Conservation (phyloP, 1,284 basidiomycete genomes). For the Rhodotorula sp. region DNA sequence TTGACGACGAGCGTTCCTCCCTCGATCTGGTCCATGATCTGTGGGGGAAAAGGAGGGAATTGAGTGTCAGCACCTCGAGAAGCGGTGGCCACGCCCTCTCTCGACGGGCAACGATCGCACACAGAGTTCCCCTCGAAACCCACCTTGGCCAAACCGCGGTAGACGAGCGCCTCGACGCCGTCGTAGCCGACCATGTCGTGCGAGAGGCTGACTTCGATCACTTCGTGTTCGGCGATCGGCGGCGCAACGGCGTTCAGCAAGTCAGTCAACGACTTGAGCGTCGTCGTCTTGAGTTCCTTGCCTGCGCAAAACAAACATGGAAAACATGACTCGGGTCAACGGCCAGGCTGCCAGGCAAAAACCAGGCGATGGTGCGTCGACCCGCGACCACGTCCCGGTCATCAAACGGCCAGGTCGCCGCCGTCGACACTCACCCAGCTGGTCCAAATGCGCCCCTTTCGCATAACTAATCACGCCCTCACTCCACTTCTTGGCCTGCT, state of each 20-base stretch:
- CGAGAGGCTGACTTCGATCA: slow-evolving; percentile 90
- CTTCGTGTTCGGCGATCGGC: slow-evolving; percentile 96
- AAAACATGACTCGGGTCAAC: too few species aligned
- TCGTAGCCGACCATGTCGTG: slow-evolving; percentile 97
- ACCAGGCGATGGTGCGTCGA: slow-evolving; percentile 4
- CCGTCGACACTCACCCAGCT: slow-evolving; percentile 60
- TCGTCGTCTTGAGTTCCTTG: slow-evolving; percentile 79
- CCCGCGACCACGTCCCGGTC: neutral
- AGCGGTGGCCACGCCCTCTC: too few species aligned
- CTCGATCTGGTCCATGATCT: slow-evolving; percentile 92
- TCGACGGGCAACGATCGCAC: too few species aligned
- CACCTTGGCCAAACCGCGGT: slow-evolving; percentile 75
- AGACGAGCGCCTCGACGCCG: slow-evolving; percentile 93
- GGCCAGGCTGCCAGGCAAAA: neutral
- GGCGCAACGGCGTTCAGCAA: slow-evolving; percentile 95
- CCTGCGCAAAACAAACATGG: slow-evolving; percentile 55
- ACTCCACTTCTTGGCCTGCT: slow-evolving; percentile 75
- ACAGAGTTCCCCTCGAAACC: slow-evolving; percentile 43
- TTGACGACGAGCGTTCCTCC: slow-evolving; percentile 88
- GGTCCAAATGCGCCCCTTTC: slow-evolving; percentile 76
- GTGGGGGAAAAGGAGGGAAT: neutral
- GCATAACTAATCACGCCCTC: slow-evolving; percentile 59
- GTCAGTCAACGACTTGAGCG: slow-evolving; percentile 80
- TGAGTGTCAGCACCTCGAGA: neutral
- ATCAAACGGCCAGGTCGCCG: neutral